Percentiles rank a stretch among this genome's conserved stretches.
Evolutionary conservation across 768 basidiomycete species (phyloP).

Genomic region (Psilocybe cyanescens): DNA sequence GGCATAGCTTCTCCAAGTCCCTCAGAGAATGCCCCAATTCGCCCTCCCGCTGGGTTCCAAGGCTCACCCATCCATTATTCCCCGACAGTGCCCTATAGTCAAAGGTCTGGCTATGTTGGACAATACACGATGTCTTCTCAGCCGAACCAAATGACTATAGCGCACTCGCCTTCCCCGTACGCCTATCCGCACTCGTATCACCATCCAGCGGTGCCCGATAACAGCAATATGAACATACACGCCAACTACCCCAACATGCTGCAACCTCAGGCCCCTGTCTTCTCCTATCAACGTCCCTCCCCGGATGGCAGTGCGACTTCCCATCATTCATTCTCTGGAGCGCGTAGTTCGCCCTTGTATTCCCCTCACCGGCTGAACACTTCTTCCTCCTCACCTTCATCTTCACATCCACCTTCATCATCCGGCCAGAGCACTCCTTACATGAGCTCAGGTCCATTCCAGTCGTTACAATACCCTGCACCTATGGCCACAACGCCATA

Average conservation of each 20-base stretch:
- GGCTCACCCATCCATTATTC: conserved; percentile 30
- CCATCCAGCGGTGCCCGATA: conserved; percentile 36
- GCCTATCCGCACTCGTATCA: conserved; percentile 40
- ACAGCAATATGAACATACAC: conserved; percentile 40
- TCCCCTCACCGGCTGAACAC: conserved; percentile 24
- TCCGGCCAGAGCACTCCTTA: conserved; percentile 30
- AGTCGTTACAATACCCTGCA: conserved; percentile 38
- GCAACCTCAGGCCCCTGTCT: conserved; percentile 40
- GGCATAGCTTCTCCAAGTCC: conserved; percentile 14
- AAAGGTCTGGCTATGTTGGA: conserved; percentile 38
- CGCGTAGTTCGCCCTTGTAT: conserved; percentile 30
- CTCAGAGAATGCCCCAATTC: conserved; percentile 24
- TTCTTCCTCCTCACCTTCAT: conserved; percentile 26
- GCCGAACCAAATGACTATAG: conserved; percentile 35
- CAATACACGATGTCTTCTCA: conserved; percentile 54
- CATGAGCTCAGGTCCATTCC: conserved; percentile 30
- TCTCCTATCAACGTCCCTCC: conserved; percentile 39
- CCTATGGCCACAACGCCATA: conserved; percentile 35
- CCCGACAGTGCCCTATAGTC: conserved; percentile 32
- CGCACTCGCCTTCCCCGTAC: conserved; percentile 38
- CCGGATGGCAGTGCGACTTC: conserved; percentile 33
- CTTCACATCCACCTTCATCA: conserved; percentile 26
- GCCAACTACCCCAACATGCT: conserved; percentile 45
- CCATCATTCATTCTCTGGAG: conserved; percentile 25
- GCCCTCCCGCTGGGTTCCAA: conserved; percentile 24